These are phyloP conservation scores for Stephanodiscus minutulus DNA, from an alignment of 108 stramenopile species.

Conservation along the genomic window DNA sequence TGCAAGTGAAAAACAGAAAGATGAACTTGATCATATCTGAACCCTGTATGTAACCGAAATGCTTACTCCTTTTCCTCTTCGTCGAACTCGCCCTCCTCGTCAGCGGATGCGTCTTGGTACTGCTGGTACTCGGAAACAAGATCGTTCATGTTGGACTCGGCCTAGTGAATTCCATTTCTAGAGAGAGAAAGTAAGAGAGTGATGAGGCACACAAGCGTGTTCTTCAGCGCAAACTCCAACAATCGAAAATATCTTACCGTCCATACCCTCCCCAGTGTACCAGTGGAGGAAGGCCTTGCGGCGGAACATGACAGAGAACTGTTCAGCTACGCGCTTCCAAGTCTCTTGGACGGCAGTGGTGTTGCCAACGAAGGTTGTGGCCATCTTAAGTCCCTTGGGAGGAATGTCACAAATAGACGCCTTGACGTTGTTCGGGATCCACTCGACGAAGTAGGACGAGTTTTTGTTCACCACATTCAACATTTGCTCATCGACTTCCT, in stretches of 20 bases:
- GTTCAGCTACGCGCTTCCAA: conserved; percentile 80
- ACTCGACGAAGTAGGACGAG: conserved; percentile 98
- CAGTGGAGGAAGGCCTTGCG: conserved; percentile 89
- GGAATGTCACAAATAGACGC: conserved; percentile 98
- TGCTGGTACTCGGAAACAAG: conserved; percentile 88
- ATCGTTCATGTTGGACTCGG: conserved; percentile 84
- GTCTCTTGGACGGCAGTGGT: conserved; percentile 87
- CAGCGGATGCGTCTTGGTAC: conserved; percentile 91
- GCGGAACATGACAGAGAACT: conserved; percentile 88
- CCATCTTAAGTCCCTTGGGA: conserved; percentile 94
- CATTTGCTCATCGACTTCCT: conserved; percentile 98
- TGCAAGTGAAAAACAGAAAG: conserved; percentile 1
- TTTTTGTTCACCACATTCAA: conserved; percentile 98
- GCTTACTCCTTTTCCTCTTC: conserved; percentile 43
- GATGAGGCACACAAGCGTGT: not conserved
- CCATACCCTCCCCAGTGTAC: conserved; percentile 80
- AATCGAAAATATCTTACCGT: conserved; percentile 17
- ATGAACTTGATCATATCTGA: not conserved
- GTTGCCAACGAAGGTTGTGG: conserved; percentile 94
- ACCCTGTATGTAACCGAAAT: not conserved
- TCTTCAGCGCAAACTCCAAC: not conserved
- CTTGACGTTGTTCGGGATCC: conserved; percentile 99
- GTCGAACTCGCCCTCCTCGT: conserved; percentile 62
- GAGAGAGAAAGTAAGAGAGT: not conserved
- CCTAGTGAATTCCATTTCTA: conserved; percentile 84